Evolutionary conservation across 2,329 filamentous ascomycete species (phyloP).

Genomic region (Penicillium sp.): DNA sequence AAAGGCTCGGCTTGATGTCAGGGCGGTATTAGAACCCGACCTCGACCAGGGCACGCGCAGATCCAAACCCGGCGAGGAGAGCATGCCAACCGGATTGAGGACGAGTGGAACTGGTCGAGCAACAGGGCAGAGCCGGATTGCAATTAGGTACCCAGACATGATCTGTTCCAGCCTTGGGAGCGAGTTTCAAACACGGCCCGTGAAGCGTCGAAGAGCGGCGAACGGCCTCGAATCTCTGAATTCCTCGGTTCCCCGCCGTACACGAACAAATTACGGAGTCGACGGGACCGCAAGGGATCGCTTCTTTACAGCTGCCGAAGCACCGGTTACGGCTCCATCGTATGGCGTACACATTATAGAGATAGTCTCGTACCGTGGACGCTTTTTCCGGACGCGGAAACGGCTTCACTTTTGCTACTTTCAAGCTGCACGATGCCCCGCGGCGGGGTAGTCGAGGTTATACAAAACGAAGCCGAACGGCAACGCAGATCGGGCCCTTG

Average conservation of each 20-base stretch:
- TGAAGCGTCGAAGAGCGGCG: constrained; percentile 8
- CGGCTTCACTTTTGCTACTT: background rate
- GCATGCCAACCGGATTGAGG: constrained; percentile 1
- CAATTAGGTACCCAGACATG: background rate
- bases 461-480: constrained; percentile 1
- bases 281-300: constrained; percentile 4
- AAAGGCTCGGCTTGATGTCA: background rate
- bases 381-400: background rate
- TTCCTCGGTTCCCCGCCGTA: constrained; percentile 24
- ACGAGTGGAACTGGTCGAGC: background rate
- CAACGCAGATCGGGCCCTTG: constrained; percentile 12
- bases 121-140: background rate
- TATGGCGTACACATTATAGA: background rate
- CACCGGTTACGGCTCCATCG: background rate
- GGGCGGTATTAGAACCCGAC: background rate
- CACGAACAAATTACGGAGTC: constrained; percentile 25
- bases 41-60: background rate
- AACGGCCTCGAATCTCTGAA: constrained; percentile 14
- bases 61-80: background rate
- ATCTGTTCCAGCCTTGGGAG: too few species aligned
- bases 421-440: background rate
- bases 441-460: background rate
- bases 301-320: background rate
- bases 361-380: background rate
- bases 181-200: constrained; percentile 3